Evolutionary conservation across 164 flowering plant species (phyloP), one percentile per base, ranked within the genome.

Genomic region (Macadamia integrifolia): DNA sequence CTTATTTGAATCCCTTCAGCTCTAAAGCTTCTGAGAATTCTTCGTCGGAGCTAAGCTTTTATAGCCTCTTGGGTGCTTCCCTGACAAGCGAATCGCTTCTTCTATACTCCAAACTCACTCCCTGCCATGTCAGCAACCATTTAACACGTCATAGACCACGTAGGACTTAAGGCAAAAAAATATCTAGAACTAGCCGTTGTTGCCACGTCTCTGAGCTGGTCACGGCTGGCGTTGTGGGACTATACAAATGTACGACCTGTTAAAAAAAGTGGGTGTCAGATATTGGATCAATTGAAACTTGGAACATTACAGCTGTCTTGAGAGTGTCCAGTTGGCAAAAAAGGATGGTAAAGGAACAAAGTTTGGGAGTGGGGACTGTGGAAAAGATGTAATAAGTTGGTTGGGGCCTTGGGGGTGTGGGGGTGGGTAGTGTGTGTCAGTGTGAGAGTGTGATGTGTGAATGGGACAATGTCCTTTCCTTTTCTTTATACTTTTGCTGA

Each of bases 171-270:
- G 30, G 66, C 35, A 42, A 50, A 72, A 76, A 55, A 70, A 64
- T 46, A 62, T 71, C 40, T 28, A n/a, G 30, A 76, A 55, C 32
- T 77, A 84, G 87, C 89, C 87, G 87, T 86, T 84, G 87, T 86
- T 84, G 53, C 53, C 31, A 53, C 57, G 63, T 62, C 15, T 1
- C 60, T 67, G 57, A 78, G 83, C 81, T 77, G 84, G 82, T 49
- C 30, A 66, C 44, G 60, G 76, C 65, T 65, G 74, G 63, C 35
- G 63, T 30, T 35, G 40, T 2, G 5, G 40, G 3, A 2, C 40
- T 35, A 5, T 35, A 35, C 40, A 5, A 35, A 5, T 35, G 40
- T 35, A 35, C 23, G 23, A 23, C 5, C 5, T 35, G 40, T 35
- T 66, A n/a, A 8, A 72, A 69, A 64, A 18, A 57, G 13, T 29